Evolutionary conservation across 164 flowering plant genomes (phyloP).

Genomic region (Warburgia ugandensis): DNA sequence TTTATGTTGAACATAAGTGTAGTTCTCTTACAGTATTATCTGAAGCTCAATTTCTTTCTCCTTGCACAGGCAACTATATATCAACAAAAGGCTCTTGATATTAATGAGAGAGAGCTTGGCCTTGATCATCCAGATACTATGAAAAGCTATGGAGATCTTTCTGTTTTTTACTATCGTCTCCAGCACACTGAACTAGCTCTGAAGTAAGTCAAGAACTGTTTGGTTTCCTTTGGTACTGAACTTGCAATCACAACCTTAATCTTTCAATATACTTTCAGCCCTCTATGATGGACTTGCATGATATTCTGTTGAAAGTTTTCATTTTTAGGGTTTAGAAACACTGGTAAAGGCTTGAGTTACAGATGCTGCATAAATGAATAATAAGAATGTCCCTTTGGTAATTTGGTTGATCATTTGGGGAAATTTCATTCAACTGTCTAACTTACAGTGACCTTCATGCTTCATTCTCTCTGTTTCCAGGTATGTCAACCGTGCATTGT

Average conservation of each 20-base stretch:
- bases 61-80: constrained; percentile 65
- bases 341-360: no score
- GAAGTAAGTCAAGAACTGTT: constrained; percentile 43
- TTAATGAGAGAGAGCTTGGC: constrained; percentile 94
- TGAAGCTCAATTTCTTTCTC: constrained; percentile 8
- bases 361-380: no score
- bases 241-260: neutral
- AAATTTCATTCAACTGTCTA: no score
- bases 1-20: neutral
- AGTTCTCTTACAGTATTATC: neutral
- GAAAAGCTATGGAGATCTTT: constrained; percentile 96
- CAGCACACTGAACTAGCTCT: constrained; percentile 84
- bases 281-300: no score
- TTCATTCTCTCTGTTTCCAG: constrained; percentile 23
- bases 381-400: no score
- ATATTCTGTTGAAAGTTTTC: no score
- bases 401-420: no score
- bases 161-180: constrained; percentile 90
- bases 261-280: no score
- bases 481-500: constrained; percentile 85
- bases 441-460: neutral
- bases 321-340: no score
- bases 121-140: constrained; percentile 94
- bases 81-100: constrained; percentile 91
- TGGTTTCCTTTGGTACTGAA: neutral